Percentiles rank a stretch among this genome's conserved stretches.
Conservation (phyloP, 2,329 filamentous ascomycete species). For the Colletotrichum spinosum region DNA sequence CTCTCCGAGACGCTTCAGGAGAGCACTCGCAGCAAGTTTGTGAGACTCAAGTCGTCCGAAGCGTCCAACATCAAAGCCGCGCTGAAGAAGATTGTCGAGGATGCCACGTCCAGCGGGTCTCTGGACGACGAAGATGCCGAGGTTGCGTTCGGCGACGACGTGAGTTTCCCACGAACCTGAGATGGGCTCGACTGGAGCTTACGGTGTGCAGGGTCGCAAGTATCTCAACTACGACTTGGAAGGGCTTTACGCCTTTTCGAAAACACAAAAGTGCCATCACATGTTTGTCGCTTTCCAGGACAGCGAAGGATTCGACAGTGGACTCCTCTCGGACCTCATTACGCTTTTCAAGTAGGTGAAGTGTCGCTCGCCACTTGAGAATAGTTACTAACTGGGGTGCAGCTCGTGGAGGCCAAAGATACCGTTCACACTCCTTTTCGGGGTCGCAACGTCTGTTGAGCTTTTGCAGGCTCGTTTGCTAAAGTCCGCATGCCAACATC, state of each 20-base stretch:
- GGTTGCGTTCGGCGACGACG: slow-evolving; percentile 58
- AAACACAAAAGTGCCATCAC: slow-evolving; percentile 63
- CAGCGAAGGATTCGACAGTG: slow-evolving; percentile 83
- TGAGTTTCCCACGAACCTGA: slow-evolving; percentile 45
- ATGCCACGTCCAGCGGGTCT: slow-evolving; percentile 59
- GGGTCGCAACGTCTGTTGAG: slow-evolving; percentile 84
- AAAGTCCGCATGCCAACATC: slow-evolving; percentile 73
- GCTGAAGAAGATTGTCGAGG: slow-evolving; percentile 79
- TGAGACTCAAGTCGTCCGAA: slow-evolving; percentile 76
- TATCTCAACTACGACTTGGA: slow-evolving; percentile 85
- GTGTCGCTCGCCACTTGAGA: neutral
- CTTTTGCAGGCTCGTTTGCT: slow-evolving; percentile 81
- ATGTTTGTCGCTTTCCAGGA: slow-evolving; percentile 83
- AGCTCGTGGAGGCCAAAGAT: slow-evolving; percentile 78
- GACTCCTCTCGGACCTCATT: slow-evolving; percentile 78
- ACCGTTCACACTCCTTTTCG: slow-evolving; percentile 81
- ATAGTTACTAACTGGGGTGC: slow-evolving; percentile 2
- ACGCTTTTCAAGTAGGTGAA: slow-evolving; percentile 71
- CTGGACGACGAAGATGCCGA: slow-evolving; percentile 68
- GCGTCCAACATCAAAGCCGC: slow-evolving; percentile 79
- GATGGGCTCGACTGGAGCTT: slow-evolving; percentile 18
- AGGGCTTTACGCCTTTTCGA: slow-evolving; percentile 71
- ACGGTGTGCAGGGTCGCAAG: slow-evolving; percentile 64
- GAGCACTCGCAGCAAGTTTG: slow-evolving; percentile 65
- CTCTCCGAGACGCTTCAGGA: slow-evolving; percentile 67